Conservation (phyloP, 2,329 filamentous ascomycete genomes). For the Pseudogymnoascus sp. region DNA sequence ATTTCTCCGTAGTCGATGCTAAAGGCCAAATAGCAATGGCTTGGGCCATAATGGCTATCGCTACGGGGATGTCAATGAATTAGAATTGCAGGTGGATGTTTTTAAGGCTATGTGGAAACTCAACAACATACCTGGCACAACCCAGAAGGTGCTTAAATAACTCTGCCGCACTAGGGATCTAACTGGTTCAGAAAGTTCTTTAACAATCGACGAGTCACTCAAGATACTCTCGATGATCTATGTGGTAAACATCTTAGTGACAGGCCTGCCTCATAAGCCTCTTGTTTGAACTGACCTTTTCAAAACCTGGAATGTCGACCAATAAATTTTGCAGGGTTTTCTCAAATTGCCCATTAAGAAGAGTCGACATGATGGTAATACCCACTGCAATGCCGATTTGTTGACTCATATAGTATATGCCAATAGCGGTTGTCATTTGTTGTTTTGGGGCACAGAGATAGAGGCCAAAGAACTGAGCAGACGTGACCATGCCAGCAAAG, state of each 20-base stretch:
- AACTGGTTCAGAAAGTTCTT: constrained; percentile 9
- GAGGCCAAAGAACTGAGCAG: constrained; percentile 16
- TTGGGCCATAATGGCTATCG: background rate
- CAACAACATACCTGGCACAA: constrained; percentile 15
- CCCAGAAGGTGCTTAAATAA: constrained; percentile 16
- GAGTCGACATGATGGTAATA: constrained; percentile 12
- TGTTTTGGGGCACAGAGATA: constrained; percentile 14
- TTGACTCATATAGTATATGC: constrained; percentile 18
- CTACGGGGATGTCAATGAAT: background rate
- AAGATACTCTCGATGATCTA: constrained; percentile 16
- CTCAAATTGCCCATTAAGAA: constrained; percentile 13
- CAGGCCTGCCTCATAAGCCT: background rate
- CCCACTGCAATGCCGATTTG: constrained; percentile 16
- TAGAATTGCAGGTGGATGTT: background rate
- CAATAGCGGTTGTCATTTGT: constrained; percentile 16
- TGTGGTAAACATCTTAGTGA: background rate
- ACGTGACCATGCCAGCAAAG: constrained; percentile 15
- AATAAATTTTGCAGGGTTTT: constrained; percentile 9
- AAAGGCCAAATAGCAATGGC: constrained; percentile 10
- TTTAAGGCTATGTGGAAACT: background rate
- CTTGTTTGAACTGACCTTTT: constrained; percentile 11
- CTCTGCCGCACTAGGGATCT: constrained; percentile 10
- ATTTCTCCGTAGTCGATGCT: constrained; percentile 13
- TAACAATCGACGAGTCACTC: constrained; percentile 14
- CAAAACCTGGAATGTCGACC: constrained; percentile 8